A percentile compares a stretch with the other conserved stretches of the same genome.
Evolutionary conservation across 2,329 filamentous ascomycete species (phyloP).

Genomic region (Scleromitrula shiraiana): DNA sequence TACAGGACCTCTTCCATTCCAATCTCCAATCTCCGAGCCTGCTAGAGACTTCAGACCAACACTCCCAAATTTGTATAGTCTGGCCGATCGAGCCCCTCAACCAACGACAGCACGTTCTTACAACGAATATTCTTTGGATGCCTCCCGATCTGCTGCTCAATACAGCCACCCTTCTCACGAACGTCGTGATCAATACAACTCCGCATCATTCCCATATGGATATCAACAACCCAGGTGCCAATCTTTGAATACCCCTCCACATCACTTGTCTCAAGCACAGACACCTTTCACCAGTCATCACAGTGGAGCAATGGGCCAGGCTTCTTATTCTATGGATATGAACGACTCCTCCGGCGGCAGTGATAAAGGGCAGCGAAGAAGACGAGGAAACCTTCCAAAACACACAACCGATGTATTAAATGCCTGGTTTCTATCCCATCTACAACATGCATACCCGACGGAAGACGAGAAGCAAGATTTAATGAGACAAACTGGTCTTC

Average conservation of each 20-base stretch:
- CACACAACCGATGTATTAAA: conserved; percentile 76
- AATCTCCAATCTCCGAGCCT: conserved; percentile 5
- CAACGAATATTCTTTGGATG: conserved; percentile 1
- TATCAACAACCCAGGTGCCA: conserved; percentile 11
- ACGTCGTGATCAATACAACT: background rate
- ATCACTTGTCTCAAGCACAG: conserved; percentile 15
- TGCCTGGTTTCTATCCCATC: conserved; percentile 70
- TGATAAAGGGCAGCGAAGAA: conserved; percentile 38
- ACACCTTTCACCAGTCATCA: conserved; percentile 19
- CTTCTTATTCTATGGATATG: too few species aligned
- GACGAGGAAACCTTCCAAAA: conserved; percentile 83
- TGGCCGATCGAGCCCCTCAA: background rate
- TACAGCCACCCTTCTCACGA: background rate
- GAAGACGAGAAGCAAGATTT: conserved; percentile 83
- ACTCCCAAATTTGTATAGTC: background rate
- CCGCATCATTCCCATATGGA: conserved; percentile 3
- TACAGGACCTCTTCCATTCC: too few species aligned
- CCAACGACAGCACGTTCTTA: background rate
- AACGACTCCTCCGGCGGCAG: conserved; percentile 12
- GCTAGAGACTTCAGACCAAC: background rate
- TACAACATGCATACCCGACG: conserved; percentile 76
- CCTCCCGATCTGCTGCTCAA: background rate
- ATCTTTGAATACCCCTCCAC: background rate
- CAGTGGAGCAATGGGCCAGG: too few species aligned
- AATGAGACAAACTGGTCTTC: conserved; percentile 66